Conservation (phyloP, 2,329 filamentous ascomycete species). For the Kalaharituber pfeilii region DNA sequence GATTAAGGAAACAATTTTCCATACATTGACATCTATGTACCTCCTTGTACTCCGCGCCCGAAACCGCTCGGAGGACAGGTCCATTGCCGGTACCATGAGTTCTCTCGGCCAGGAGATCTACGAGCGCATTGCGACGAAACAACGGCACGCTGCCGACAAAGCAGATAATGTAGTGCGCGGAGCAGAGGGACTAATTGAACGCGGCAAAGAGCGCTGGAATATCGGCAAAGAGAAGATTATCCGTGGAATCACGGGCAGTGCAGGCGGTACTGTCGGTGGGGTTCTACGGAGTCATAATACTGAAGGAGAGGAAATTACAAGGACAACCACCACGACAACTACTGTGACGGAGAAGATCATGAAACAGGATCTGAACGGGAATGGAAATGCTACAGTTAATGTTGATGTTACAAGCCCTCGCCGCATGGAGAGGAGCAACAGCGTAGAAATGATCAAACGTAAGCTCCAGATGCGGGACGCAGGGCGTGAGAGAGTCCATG, state of each 20-base stretch:
- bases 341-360: background rate
- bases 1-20: conserved; percentile 62
- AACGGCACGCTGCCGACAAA: background rate
- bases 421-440: background rate
- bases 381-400: background rate
- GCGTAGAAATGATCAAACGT: background rate
- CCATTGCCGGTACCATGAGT: conserved; percentile 21
- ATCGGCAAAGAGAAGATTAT: background rate
- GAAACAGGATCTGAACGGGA: background rate
- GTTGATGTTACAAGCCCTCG: background rate
- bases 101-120: background rate
- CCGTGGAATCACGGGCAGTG: background rate
- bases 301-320: background rate
- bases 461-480: background rate
- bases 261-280: background rate
- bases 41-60: conserved; percentile 38
- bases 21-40: conserved; percentile 53
- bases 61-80: conserved; percentile 30
- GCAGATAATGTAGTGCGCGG: too few species aligned
- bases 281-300: background rate
- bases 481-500: background rate
- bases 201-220: background rate
- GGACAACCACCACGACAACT: background rate
- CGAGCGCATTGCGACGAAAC: background rate
- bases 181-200: background rate